Evolutionary conservation across 148 eudicot genomes (phyloP), one percentile per base, ranked within the genome.

Genomic region (Bassia scoparia): DNA sequence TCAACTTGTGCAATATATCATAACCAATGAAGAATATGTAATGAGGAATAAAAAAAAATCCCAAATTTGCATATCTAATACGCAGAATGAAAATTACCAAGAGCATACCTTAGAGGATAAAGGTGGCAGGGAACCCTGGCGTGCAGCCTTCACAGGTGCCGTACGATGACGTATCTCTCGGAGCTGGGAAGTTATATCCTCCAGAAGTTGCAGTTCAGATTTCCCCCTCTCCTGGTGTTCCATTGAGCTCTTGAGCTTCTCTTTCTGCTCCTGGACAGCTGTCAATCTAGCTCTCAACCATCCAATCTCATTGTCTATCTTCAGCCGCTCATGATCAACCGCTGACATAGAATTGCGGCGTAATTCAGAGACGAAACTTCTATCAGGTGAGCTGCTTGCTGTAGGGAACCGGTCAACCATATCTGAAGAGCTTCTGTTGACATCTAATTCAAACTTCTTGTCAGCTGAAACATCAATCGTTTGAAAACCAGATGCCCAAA

Each of bases 261-360:
- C 87, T 78, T 91, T 89, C 43, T 82, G 96, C 71, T 83, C 92
- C 76, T 86, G 97, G 74, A 95, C 89, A 72, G 82, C 76, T 83
- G 77, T 91, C 63, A 95, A 72, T 69, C 84, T 88, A 62, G 85
- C 96, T 76, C 87, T 81, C 18, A 95, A 84, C 85, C 85, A 81
- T 38, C 76, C 89, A 75, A 95, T 87, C 75, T 95, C 98, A 60
- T 55, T 66, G 70, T 87, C 86, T 68, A 93, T 84, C 74, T 86
- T 89, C 63, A 83, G 77, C 84, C 92, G 85, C 85, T 91, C 97
- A 52, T 76, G 83, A 69, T 88, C 97, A 76, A 86, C 72, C 5
- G 84, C 76, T 31, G 97, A 76, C 74, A 83, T 73, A 66, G 97
- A 87, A 77, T 80, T 78, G 29, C 88, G 81, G 56, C 81, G 85